Evolutionary conservation across 208 protist species (phyloP), one percentile per base, ranked within the genome.

Genomic region (Kentomonas sorsogonicus): DNA sequence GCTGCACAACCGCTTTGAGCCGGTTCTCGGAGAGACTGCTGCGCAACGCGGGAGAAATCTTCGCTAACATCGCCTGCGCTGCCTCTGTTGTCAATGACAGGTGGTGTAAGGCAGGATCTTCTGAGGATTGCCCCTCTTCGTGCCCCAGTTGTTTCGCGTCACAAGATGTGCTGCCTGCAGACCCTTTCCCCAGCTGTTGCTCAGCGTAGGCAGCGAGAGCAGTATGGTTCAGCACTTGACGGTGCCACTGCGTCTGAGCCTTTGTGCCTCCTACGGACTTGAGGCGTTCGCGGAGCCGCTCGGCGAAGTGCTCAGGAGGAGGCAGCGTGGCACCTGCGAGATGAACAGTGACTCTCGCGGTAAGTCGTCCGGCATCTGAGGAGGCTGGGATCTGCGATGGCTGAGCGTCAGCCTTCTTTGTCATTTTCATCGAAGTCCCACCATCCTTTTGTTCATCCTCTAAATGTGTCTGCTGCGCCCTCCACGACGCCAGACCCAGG

Each of bases 41-140:
- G 4, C 81, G 71, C 31, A 95, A 73, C 36, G 92, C 77, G 2
- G 60, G 54, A 18, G 88, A 95, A 16, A 95, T 9, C 44, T n/a
- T 30, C 33, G 23, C 20, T 20, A 10, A 16, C 5, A 9, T 18
- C 23, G 3, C n/a, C 44, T 31, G 4, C 27, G 7, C 22, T 16
- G 9, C 20, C 7, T 39, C 29, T 40, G 11, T 16, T 54, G 2
- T 40, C 50, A 4, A 16, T 16, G 29, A 36, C 11, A 36, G 33
- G 7, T 6, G 29, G 22, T 15, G 43, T 27, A 18, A 18, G 50
- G 11, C 6, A 25, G 22, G 29, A 25, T 2, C 22, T 16, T 41
- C 11, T 25, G 50, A 33, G 22, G 46, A 2, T 23, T n/a, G 22
- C 29, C 3, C 50, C 50, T 54, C 31, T 39, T 33, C 9, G 6